phyloP scores from a whole-genome alignment of 352 stramenopile species.

The Pythium utonaiense region DNA sequence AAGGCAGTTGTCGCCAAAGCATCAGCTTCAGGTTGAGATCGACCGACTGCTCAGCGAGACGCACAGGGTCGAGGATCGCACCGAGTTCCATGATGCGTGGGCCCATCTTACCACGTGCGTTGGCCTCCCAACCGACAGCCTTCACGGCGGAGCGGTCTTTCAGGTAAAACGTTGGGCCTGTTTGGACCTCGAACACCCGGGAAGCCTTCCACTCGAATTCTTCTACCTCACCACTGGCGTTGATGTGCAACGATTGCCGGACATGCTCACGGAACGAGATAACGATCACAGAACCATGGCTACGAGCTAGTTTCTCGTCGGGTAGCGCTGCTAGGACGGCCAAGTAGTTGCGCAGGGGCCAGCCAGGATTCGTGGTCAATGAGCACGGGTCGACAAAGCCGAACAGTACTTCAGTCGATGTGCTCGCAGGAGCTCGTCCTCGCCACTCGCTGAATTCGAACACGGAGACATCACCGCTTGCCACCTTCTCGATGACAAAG shows the following conservation, averaged over 20 bases:
- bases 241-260: slow-evolving; percentile 31
- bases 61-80: slow-evolving; percentile 71
- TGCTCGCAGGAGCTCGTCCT: neutral
- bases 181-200: slow-evolving; percentile 55
- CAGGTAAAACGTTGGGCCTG: slow-evolving; percentile 8
- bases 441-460: slow-evolving; percentile 17
- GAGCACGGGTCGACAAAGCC: slow-evolving; percentile 88
- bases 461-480: slow-evolving; percentile 1
- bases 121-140: slow-evolving; percentile 72
- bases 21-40: slow-evolving; percentile 99
- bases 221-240: slow-evolving; percentile 21
- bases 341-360: slow-evolving; percentile 89
- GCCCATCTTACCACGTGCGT: slow-evolving; percentile 65
- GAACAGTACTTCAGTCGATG: slow-evolving; percentile 49
- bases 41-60: slow-evolving; percentile 94
- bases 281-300: slow-evolving; percentile 35
- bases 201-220: slow-evolving; percentile 55
- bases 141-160: slow-evolving; percentile 19
- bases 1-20: slow-evolving; percentile 96
- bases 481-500: slow-evolving; percentile 62
- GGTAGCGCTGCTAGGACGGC: slow-evolving; percentile 48
- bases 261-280: slow-evolving; percentile 75
- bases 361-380: slow-evolving; percentile 70
- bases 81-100: slow-evolving; percentile 76
- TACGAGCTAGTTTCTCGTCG: slow-evolving; percentile 27